phyloP scores from a whole-genome alignment of 176 grass and related monocot genomes.

The Neostapfia colusana region DNA sequence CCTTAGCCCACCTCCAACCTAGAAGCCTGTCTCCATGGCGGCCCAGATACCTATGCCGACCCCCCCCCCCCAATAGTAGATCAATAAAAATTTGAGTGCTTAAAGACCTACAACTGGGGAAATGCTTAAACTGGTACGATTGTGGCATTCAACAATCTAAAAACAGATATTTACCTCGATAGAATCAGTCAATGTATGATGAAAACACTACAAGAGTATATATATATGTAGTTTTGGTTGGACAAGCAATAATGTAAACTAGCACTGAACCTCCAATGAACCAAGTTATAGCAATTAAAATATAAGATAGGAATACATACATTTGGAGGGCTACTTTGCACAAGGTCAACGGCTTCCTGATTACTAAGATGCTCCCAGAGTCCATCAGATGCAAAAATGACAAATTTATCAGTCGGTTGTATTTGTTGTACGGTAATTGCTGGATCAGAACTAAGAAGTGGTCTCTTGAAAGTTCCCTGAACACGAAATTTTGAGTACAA shows the following conservation, averaged over 20 bases:
- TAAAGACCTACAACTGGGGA: not conserved
- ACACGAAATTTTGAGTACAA: slow-evolving; percentile 65
- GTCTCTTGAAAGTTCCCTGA: slow-evolving; percentile 54
- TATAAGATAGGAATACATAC: slow-evolving; percentile 62
- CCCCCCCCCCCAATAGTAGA: not conserved
- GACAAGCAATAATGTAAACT: slow-evolving; percentile 25
- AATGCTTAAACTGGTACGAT: not conserved
- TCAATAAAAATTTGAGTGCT: not conserved
- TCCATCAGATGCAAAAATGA: slow-evolving; percentile 96
- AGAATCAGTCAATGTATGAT: slow-evolving; percentile 10
- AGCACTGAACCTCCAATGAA: slow-evolving; percentile 12
- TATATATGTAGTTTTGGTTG: not conserved
- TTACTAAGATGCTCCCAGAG: slow-evolving; percentile 95
- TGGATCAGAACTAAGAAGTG: slow-evolving; percentile 83
- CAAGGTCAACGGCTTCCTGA: slow-evolving; percentile 80
- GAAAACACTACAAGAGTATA: slow-evolving; percentile 22
- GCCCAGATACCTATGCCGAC: too few relatives aligned
- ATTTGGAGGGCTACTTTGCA: slow-evolving; percentile 65
- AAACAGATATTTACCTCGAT: not conserved
- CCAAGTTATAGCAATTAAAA: slow-evolving; percentile 30
- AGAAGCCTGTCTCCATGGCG: too few relatives aligned
- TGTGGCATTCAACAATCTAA: not conserved
- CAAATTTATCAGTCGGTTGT: slow-evolving; percentile 65
- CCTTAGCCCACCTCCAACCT: not conserved
- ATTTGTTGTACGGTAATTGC: slow-evolving; percentile 70